These are phyloP conservation scores for Mucor mucedo DNA, from an alignment of 371 early-diverging fungal species.

Conservation along the genomic window DNA sequence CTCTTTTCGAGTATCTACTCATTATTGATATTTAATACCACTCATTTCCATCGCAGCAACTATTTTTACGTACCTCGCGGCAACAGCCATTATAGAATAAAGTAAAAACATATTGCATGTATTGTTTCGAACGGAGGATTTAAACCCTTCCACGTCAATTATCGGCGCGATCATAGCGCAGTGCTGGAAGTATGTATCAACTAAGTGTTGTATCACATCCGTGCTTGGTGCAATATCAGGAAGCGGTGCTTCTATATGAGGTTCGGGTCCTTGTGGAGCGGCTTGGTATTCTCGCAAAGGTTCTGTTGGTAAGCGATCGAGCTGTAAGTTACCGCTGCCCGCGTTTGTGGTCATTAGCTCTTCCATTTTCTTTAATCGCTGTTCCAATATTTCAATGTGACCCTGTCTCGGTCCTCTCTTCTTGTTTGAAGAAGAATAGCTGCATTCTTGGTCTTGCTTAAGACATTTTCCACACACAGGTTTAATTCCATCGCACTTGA, in stretches of 20 bases:
- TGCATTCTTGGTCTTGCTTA: constrained; percentile 58
- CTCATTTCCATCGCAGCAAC: background rate
- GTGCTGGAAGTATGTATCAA: constrained; percentile 15
- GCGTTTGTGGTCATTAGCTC: constrained; percentile 21
- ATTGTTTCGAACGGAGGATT: constrained; percentile 13
- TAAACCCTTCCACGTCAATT: constrained; percentile 7
- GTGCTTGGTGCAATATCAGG: background rate
- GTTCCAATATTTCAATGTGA: constrained; percentile 67
- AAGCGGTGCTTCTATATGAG: too few relatives aligned
- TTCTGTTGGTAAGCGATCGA: too few relatives aligned
- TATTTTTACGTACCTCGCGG: constrained; percentile 20
- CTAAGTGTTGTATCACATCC: constrained; percentile 14
- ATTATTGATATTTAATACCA: background rate
- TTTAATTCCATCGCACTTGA: constrained; percentile 72
- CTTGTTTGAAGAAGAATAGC: constrained; percentile 63
- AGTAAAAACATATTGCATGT: constrained; percentile 19
- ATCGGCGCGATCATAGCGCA: constrained; percentile 18
- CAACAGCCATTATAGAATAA: constrained; percentile 16
- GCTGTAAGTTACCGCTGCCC: background rate
- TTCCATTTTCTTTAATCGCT: constrained; percentile 64
- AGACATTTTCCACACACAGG: constrained; percentile 76
- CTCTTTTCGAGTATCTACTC: constrained; percentile 28
- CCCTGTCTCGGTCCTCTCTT: constrained; percentile 76
- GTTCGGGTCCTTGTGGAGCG: too few relatives aligned
- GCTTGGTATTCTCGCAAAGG: too few relatives aligned